These are phyloP conservation scores for Talaromyces ruber DNA, from an alignment of 495 filamentous ascomycete species.

Conservation along the genomic window DNA sequence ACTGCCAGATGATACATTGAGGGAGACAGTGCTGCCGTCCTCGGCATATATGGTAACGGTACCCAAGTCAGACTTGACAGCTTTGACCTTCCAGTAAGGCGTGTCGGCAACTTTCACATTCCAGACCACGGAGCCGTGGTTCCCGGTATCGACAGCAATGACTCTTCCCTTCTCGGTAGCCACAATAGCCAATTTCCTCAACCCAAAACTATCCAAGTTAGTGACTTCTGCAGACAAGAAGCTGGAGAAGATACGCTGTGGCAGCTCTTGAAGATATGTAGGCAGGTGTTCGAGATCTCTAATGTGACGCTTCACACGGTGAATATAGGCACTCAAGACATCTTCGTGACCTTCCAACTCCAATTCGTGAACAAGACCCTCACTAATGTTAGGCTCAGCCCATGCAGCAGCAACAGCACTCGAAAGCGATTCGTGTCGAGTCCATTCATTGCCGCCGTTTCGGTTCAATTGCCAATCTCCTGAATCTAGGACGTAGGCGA, in stretches of 20 bases:
- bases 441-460: slow-evolving; percentile 75
- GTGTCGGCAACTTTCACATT: slow-evolving; percentile 49
- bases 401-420: slow-evolving; percentile 68
- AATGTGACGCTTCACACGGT: slow-evolving; percentile 75
- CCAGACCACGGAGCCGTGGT: slow-evolving; percentile 71
- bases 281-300: slow-evolving; percentile 75
- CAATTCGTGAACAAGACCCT: slow-evolving; percentile 69
- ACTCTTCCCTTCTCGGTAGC: slow-evolving; percentile 75
- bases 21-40: slow-evolving; percentile 46
- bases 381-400: slow-evolving; percentile 59
- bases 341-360: slow-evolving; percentile 81
- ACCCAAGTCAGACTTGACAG: slow-evolving; percentile 53
- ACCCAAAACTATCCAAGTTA: slow-evolving; percentile 72
- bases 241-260: slow-evolving; percentile 56
- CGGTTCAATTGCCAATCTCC: slow-evolving; percentile 80
- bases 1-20: slow-evolving; percentile 50
- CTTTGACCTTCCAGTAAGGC: slow-evolving; percentile 56
- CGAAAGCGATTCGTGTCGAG: slow-evolving; percentile 70
- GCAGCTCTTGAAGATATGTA: slow-evolving; percentile 57
- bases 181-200: slow-evolving; percentile 72
- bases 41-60: slow-evolving; percentile 48
- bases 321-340: slow-evolving; percentile 69
- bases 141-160: slow-evolving; percentile 69
- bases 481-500: slow-evolving; percentile 57
- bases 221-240: slow-evolving; percentile 54